Conservation (phyloP, 1,284 basidiomycete genomes). For the Apiotrichum mycotoxinovorans region DNA sequence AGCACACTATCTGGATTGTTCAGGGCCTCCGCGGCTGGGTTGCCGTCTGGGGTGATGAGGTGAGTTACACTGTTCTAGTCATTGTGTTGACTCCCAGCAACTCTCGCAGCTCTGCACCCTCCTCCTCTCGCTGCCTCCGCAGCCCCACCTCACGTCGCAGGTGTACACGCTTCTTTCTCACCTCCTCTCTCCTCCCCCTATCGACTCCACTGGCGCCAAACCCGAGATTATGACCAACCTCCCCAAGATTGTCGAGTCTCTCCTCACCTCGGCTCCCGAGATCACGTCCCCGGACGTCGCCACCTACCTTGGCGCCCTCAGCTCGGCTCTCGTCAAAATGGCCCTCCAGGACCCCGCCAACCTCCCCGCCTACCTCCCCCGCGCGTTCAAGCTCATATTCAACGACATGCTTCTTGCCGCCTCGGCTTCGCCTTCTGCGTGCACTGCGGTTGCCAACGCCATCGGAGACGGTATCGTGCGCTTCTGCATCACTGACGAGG, state of each 20-base stretch:
- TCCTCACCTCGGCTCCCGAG: slow-evolving; percentile 69
- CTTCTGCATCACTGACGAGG: slow-evolving; percentile 65
- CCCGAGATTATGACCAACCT: slow-evolving; percentile 52
- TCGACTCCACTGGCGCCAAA: slow-evolving; percentile 31
- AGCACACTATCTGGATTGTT: slow-evolving; percentile 75
- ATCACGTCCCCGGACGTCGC: slow-evolving; percentile 54
- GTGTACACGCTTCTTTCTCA: slow-evolving; percentile 75
- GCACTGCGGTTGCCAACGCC: slow-evolving; percentile 62
- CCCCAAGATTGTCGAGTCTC: slow-evolving; percentile 65
- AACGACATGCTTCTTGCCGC: slow-evolving; percentile 56
- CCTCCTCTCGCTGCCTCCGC: slow-evolving; percentile 71
- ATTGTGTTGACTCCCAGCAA: slow-evolving; percentile 53
- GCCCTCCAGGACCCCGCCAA: slow-evolving; percentile 40
- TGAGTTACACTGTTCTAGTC: slow-evolving; percentile 27
- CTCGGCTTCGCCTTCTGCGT: slow-evolving; percentile 27
- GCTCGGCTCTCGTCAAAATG: slow-evolving; percentile 46
- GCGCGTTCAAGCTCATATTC: slow-evolving; percentile 75
- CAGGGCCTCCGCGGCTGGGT: slow-evolving; percentile 62
- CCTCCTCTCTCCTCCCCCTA: slow-evolving; percentile 58
- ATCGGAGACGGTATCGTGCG: slow-evolving; percentile 58
- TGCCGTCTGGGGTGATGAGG: slow-evolving; percentile 63
- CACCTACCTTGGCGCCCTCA: slow-evolving; percentile 60
- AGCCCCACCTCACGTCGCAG: slow-evolving; percentile 79
- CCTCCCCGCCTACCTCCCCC: slow-evolving; percentile 55
- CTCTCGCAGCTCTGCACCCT: slow-evolving; percentile 65